These are phyloP conservation scores for Leishmania amazonensis DNA, from an alignment of 208 protist genomes.

Conservation along the genomic window DNA sequence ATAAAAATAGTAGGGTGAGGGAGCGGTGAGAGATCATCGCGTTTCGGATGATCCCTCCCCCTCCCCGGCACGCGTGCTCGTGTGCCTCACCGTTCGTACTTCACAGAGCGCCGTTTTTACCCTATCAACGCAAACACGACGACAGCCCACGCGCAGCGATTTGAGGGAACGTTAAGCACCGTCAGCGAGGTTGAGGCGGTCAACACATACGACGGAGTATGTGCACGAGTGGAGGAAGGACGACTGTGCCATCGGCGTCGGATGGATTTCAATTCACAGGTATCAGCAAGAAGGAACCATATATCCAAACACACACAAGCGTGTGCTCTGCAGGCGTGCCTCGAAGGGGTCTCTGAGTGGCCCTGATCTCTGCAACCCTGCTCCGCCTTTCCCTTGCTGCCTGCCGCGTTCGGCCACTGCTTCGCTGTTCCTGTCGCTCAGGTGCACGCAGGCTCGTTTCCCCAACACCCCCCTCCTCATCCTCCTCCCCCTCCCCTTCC, in stretches of 20 bases:
- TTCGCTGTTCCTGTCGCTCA: not conserved
- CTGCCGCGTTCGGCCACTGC: not conserved
- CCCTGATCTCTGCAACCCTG: not conserved
- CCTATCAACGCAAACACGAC: not conserved
- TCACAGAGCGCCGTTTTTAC: not conserved
- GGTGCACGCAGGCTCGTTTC: not conserved
- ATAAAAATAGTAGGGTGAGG: not conserved
- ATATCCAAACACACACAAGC: constrained; percentile 2
- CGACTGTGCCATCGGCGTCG: not conserved
- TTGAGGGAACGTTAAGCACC: not conserved
- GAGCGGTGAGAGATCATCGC: not conserved
- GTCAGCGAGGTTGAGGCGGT: not conserved
- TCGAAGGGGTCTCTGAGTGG: not conserved
- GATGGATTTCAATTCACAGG: not conserved
- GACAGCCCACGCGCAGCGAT: not conserved
- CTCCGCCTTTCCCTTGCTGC: not conserved
- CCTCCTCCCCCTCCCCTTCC: not conserved
- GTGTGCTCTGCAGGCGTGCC: not conserved
- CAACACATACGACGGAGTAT: not conserved
- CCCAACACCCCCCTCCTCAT: not conserved
- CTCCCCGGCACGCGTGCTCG: not conserved
- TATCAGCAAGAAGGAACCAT: not conserved
- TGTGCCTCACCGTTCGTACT: not conserved
- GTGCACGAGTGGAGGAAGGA: not conserved
- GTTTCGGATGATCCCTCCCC: not conserved